Evolutionary conservation across 257 asterid species (phyloP), one percentile per base, ranked within the genome.

Genomic region (Prunella vulgaris): DNA sequence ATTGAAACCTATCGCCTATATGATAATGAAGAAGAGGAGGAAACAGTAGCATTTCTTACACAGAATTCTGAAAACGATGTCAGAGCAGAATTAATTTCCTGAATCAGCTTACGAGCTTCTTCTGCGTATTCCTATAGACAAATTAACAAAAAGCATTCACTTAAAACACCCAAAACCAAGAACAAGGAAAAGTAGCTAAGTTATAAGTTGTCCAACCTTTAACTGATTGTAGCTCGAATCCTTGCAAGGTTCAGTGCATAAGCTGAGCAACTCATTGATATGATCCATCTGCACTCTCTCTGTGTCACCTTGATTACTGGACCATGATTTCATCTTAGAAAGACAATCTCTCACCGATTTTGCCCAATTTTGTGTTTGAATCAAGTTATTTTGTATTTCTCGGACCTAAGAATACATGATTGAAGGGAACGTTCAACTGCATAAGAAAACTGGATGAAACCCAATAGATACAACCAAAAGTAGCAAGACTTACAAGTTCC

Each of bases 341-440:
- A 84, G 74, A 69, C 95, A 84, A 44, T 77, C 80, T 82, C 78
- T 82, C 40, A 80, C 84, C 48, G 87, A 82, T 78, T 84, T 84
- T 72, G 90, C 92, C 97, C 95, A 88, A 24, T 75, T 86, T 73
- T 78, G 85, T 71, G 92, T 88, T 81, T 81, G 83, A 73, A 78
- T 64, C 87, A 93, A 77, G 71, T 78, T 90, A 74, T 80, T 79
- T 58, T 77, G 76, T 78, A 84, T 81, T 69, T 88, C 93, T 52
- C 96, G 86, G 53, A 93, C 93, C 98, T 90, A 75, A 52, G 59
- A 71, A 64, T 5, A 79, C 60, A 73, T 69, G 72, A 68, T 33
- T 28, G 64, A 70, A 48, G 3, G 46, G 48, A 28, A 53, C 64
- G 72, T 56, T 84, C 61, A 80, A 72, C 25, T 57, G 71, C 57